Evolutionary conservation across 225 moss, liverwort and hornwort species (phyloP).

Genomic region (Lunularia cruciata): DNA sequence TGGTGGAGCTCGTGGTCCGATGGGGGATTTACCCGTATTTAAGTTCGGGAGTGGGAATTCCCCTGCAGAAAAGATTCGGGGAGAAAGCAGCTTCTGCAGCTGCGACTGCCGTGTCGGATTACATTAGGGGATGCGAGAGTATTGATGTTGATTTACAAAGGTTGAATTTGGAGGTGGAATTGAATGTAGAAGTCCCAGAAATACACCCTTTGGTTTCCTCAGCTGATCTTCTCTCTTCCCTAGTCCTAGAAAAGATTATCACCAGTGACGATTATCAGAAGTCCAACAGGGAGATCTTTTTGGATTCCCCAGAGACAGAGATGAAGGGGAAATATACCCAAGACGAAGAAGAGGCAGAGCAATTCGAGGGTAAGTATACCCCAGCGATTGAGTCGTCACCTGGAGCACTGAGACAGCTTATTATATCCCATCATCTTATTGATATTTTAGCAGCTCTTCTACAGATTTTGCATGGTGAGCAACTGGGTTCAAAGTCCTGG

Average conservation of each 20-base stretch:
- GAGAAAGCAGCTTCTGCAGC: slow-evolving; percentile 68
- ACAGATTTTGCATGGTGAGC: slow-evolving; percentile 50
- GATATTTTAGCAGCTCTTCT: slow-evolving; percentile 78
- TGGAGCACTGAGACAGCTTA: slow-evolving; percentile 59
- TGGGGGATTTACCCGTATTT: slow-evolving; percentile 75
- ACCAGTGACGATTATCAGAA: slow-evolving; percentile 4
- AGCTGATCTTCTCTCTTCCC: slow-evolving; percentile 60
- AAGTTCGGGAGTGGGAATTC: slow-evolving; percentile 74
- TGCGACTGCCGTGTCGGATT: slow-evolving; percentile 61
- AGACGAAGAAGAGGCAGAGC: slow-evolving; percentile 18
- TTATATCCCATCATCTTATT: slow-evolving; percentile 70
- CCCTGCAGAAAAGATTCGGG: slow-evolving; percentile 64
- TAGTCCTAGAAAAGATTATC: slow-evolving; percentile 45
- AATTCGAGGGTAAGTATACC: slow-evolving; percentile 26
- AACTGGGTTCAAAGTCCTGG: slow-evolving; percentile 38
- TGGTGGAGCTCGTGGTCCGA: slow-evolving; percentile 73
- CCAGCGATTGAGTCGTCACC: slow-evolving; percentile 39
- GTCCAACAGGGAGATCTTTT: not conserved
- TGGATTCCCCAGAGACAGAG: slow-evolving; percentile 7
- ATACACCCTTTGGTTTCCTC: slow-evolving; percentile 55
- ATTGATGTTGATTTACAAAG: not conserved
- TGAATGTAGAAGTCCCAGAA: not conserved
- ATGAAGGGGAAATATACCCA: not conserved
- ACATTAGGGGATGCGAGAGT: slow-evolving; percentile 36
- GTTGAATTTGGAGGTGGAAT: not conserved